Evolutionary conservation across 495 filamentous ascomycete genomes (phyloP).

Genomic region (Podospora comata): DNA sequence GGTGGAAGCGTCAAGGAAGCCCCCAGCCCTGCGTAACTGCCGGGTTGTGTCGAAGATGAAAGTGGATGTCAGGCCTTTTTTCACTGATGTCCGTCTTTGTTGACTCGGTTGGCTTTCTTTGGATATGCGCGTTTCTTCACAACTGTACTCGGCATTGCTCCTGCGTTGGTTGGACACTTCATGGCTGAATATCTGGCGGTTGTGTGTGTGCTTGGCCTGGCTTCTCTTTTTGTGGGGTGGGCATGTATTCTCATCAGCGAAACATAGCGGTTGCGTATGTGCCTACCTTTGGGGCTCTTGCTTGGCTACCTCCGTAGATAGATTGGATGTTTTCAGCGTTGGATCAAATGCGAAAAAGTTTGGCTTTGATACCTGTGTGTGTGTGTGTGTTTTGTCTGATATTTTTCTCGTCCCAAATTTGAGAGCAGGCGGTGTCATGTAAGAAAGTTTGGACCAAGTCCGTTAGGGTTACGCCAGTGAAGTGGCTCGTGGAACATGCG

Average conservation of each 20-base stretch:
- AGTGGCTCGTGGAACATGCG: not conserved
- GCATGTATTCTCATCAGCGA: not conserved
- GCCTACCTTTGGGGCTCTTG: not conserved
- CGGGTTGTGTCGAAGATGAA: not conserved
- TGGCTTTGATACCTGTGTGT: conserved; percentile 7
- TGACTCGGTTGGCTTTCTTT: conserved; percentile 1
- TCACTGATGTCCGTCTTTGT: not conserved
- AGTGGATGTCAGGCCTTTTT: not conserved
- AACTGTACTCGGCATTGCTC: not conserved
- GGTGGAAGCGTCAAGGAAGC: conserved; percentile 31
- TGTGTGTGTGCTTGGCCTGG: not conserved
- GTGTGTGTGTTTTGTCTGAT: not conserved
- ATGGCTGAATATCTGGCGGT: not conserved
- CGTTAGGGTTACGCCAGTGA: not conserved
- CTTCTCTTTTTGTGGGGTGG: not conserved
- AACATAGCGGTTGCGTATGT: not conserved
- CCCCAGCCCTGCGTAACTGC: conserved; percentile 29
- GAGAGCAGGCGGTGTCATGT: not conserved
- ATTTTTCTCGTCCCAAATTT: not conserved
- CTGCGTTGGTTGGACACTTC: conserved; percentile 1
- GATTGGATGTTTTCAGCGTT: conserved; percentile 19
- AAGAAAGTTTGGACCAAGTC: not conserved
- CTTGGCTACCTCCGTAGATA: conserved; percentile 6
- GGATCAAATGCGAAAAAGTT: conserved; percentile 22
- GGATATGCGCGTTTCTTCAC: not conserved